phyloP scores from a whole-genome alignment of 805 yeast genomes.

The Ogataea zsoltii region DNA sequence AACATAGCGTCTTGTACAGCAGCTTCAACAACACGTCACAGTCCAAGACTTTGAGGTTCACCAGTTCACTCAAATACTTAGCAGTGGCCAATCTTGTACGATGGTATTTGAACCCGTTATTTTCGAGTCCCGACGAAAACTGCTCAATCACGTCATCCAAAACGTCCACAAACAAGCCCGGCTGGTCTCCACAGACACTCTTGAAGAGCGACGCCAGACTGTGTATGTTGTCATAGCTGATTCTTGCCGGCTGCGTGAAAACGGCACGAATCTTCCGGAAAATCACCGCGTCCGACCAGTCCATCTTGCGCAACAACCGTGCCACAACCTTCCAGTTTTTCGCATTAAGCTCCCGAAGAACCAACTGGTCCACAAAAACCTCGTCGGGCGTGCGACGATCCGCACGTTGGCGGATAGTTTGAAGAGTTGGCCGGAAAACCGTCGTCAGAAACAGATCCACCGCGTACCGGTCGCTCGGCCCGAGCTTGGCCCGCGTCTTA shows the following conservation, averaged over 20 bases:
- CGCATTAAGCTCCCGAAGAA: slow-evolving; percentile 50
- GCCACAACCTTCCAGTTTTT: slow-evolving; percentile 38
- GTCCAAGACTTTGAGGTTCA: slow-evolving; percentile 47
- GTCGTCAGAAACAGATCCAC: slow-evolving; percentile 55
- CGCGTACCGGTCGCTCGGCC: slow-evolving; percentile 56
- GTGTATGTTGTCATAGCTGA: slow-evolving; percentile 57
- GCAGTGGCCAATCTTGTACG: slow-evolving; percentile 63
- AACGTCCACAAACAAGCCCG: slow-evolving; percentile 43
- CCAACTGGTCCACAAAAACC: slow-evolving; percentile 47
- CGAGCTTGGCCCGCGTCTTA: slow-evolving; percentile 49
- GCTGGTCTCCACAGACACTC: slow-evolving; percentile 35
- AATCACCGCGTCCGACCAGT: slow-evolving; percentile 46
- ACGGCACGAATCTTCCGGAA: slow-evolving; percentile 34
- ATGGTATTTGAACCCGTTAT: slow-evolving; percentile 57
- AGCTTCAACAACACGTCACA: slow-evolving; percentile 50
- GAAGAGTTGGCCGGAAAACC: slow-evolving; percentile 55
- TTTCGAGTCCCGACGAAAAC: slow-evolving; percentile 65
- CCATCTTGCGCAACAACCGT: slow-evolving; percentile 42
- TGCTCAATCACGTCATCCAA: slow-evolving; percentile 67
- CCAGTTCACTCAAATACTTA: slow-evolving; percentile 59
- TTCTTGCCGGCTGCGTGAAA: slow-evolving; percentile 60
- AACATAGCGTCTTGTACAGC: slow-evolving; percentile 56
- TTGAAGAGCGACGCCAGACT: slow-evolving; percentile 50
- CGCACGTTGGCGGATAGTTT: slow-evolving; percentile 30
- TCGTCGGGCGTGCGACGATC: slow-evolving; percentile 43